Base-by-base conservation (phyloP, 78 protist species). In the Dictyostelium purpureum region DNA sequence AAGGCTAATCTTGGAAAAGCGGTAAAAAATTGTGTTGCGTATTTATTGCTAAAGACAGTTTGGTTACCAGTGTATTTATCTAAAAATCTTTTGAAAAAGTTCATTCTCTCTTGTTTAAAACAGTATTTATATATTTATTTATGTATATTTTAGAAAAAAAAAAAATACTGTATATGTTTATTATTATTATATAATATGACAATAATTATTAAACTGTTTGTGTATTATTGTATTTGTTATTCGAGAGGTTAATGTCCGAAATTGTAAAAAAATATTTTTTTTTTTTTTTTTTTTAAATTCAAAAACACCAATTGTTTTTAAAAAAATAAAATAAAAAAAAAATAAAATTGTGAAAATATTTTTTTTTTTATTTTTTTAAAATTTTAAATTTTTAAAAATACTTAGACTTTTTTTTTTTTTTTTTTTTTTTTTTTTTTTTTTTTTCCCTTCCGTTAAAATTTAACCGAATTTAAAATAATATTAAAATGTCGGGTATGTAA, bases 31-130 rank as follows among this genome's bases (percentile, higher is more conserved):
- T 19, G 33, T 6, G 19, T 28, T 2, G 63, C 80, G 11, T 21
- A 43, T 4, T 31, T 12, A 18, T 24, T 35, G 12, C 63, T 57
- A 71, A 69, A 83, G 6, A 83, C 77, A 42, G 56, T 43, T 57
- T 43, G 42, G 40, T 83, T 83, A 24, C 90, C 90, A 19, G 59
- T 65, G 45, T 57, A 83, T 45, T 73, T 73, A 33, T 69, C 45
- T 21, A 83, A 51, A 19, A 81, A 14, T 26, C 31, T 54, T 26
- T n/a, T 35, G 10, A 81, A 35, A 31, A 52, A 67, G n/a, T 79
- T 71, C 88, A 79, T 79, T 77, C 19, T 24, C 10, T n/a, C n/a
- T n/a, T n/a, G n/a, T n/a, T n/a, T n/a, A n/a, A n/a, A n/a, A n/a
- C n/a, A n/a, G n/a, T n/a, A n/a, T n/a, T n/a, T n/a, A n/a, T n/a